Conservation (phyloP, 306 rosid species). For the Quillaja saponaria region DNA sequence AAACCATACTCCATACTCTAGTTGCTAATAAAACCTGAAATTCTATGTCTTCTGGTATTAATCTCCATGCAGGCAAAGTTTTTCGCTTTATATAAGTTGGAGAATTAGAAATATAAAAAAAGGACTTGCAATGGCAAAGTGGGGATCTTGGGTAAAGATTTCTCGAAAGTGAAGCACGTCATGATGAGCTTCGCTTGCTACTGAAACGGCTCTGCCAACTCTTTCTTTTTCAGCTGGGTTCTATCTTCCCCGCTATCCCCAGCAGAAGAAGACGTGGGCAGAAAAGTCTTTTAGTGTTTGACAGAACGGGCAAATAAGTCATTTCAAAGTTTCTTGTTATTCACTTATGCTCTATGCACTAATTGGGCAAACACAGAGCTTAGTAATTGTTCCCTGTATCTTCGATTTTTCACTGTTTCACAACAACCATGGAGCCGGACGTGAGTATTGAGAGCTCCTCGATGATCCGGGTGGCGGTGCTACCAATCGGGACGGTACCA, state of each 20-base stretch:
- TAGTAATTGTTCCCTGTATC: too few species aligned
- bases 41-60: slow-evolving; percentile 1
- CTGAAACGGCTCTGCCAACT: neutral
- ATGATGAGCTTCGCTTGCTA: slow-evolving; percentile 35
- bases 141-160: slow-evolving; percentile 45
- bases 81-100: neutral
- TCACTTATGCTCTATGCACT: too few species aligned
- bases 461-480: slow-evolving; percentile 84
- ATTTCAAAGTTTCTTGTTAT: neutral
- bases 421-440: slow-evolving; percentile 74
- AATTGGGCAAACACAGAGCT: too few species aligned
- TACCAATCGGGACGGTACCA: slow-evolving; percentile 81
- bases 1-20: neutral
- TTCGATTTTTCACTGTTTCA: too few species aligned
- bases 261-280: neutral
- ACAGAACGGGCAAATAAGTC: slow-evolving; percentile 3
- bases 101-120: neutral
- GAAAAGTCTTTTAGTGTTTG: neutral
- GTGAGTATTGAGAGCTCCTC: slow-evolving; percentile 87
- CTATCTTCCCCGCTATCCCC: neutral
- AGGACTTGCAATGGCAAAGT: neutral
- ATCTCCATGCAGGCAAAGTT: neutral
- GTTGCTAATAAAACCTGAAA: neutral
- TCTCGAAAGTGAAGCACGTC: slow-evolving; percentile 42
- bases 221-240: slow-evolving; percentile 1